Conservation (phyloP, 169 alveolate species). For the Plasmodium cynomolgi region DNA sequence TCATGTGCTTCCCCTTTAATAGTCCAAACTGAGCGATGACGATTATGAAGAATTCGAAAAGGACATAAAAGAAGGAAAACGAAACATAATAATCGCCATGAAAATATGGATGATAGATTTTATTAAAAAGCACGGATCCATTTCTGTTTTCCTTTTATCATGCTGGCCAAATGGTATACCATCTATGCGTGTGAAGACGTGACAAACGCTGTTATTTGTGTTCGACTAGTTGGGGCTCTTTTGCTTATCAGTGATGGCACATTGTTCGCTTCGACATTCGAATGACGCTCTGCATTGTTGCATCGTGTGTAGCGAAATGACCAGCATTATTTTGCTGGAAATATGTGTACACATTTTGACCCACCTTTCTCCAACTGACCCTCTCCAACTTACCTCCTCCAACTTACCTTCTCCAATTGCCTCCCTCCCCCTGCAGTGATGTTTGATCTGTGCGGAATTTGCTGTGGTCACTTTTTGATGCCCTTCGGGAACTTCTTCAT, state of each 20-base stretch:
- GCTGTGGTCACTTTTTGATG: slow-evolving; percentile 95
- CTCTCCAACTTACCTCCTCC: not conserved
- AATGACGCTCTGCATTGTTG: not conserved
- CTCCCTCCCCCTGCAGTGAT: slow-evolving; percentile 76
- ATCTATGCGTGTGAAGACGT: not conserved
- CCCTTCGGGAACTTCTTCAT: slow-evolving; percentile 92
- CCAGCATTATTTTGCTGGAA: not conserved
- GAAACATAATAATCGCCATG: slow-evolving; percentile 78
- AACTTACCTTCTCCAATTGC: slow-evolving; percentile 44
- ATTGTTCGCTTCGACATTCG: not conserved
- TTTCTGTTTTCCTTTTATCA: slow-evolving; percentile 89
- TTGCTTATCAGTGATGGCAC: not conserved
- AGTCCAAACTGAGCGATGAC: slow-evolving; percentile 60
- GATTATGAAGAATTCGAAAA: slow-evolving; percentile 71
- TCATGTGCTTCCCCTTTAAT: slow-evolving; percentile 1
- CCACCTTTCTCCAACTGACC: not conserved
- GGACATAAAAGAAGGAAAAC: slow-evolving; percentile 64
- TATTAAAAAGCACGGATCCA: slow-evolving; percentile 89
- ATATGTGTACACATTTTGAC: not conserved
- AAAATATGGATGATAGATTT: slow-evolving; percentile 84
- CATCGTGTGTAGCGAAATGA: not conserved
- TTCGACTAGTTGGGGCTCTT: not conserved
- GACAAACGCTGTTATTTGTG: not conserved
- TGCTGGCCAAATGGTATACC: slow-evolving; percentile 89
- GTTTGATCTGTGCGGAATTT: slow-evolving; percentile 92